Conservation (phyloP, 176 grass and related monocot species). For the Bolboschoenus planiculmis region DNA sequence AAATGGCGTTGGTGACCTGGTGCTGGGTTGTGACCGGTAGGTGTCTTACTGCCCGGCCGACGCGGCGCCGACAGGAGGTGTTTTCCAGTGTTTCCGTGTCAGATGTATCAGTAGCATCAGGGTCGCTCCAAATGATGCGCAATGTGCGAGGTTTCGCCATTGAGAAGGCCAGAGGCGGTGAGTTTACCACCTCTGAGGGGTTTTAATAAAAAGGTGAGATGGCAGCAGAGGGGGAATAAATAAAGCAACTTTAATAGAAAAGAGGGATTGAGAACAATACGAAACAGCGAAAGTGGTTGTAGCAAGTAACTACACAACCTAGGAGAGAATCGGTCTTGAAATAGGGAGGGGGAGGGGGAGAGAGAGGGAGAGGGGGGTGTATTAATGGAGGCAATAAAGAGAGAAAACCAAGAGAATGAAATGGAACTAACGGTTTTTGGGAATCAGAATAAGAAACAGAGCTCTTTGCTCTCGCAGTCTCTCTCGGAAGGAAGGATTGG, state of each 20-base stretch:
- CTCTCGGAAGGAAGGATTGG: neutral
- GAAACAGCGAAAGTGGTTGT: neutral
- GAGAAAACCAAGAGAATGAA: conserved; percentile 18
- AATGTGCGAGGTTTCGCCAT: conserved; percentile 67
- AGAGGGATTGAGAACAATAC: neutral
- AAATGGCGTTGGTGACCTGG: neutral
- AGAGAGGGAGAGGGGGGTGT: too few species aligned
- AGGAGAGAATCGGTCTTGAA: neutral
- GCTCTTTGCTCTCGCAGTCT: neutral
- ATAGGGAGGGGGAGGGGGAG: neutral
- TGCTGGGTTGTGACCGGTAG: conserved; percentile 8
- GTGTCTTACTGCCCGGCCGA: conserved; percentile 42
- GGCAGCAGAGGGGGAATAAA: conserved; percentile 8
- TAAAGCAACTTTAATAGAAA: conserved; percentile 17
- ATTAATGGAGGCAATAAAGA: conserved; percentile 16
- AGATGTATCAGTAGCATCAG: conserved; percentile 79
- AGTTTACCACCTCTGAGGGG: neutral
- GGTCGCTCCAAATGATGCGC: conserved; percentile 82
- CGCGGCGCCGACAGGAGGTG: conserved; percentile 26
- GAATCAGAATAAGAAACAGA: conserved; percentile 18
- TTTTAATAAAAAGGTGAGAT: neutral
- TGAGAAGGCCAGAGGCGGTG: neutral
- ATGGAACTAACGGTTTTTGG: conserved; percentile 20
- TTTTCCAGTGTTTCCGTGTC: conserved; percentile 30
- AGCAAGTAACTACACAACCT: conserved; percentile 11